Evolutionary conservation across 2,329 filamentous ascomycete species (phyloP), one percentile per base, ranked within the genome.

Genomic region (Talaromyces pinophilus): DNA sequence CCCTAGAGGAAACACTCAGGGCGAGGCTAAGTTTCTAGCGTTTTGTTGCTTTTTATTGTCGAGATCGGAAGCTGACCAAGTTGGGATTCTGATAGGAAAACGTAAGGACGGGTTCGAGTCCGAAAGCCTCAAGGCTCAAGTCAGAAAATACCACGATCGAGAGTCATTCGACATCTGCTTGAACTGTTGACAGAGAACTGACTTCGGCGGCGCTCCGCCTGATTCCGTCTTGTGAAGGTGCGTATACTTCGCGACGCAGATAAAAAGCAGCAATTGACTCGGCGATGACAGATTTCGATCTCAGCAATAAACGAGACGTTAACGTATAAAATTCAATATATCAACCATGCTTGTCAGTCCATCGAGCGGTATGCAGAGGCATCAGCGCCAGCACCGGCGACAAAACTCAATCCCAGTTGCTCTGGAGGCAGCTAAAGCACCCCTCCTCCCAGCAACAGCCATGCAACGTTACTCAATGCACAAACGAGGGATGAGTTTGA

Each of bases 401-500:
- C 92, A 96, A 84, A 90, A 92, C 76, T 97, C 93, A 75, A 94
- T 91, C 76, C 91, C 92, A 70, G 87, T 86, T 80, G 87, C 86
- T 78, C 91, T 92, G 81, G 91, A 94, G 78, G 87, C 88, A 74
- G 86, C 87, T 77, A 90, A 88, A 85, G 87, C 88, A 81, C 86
- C 81, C 76, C 84, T 84, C 81, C 84, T 91, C 82, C 86, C 89
- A 77, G 80, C 81, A 67, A 77, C 77, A 60, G 71, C 73, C 71
- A 83, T 86, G 79, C 83, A 82, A 73, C 78, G 81, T 78, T 83
- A 82, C 78, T 79, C 78, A 72, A 82, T 84, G 77, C 92, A 96
- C 81, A 89, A 92, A 80, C 87, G 92, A 78, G 93, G 93, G 75
- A 88, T 93, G 82, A 95, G 91, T 82, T 85, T 96, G 74, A 92